Evolutionary conservation across 306 rosid genomes (phyloP), one percentile per base, ranked within the genome.

Genomic region (Macrotyloma uniflorum): DNA sequence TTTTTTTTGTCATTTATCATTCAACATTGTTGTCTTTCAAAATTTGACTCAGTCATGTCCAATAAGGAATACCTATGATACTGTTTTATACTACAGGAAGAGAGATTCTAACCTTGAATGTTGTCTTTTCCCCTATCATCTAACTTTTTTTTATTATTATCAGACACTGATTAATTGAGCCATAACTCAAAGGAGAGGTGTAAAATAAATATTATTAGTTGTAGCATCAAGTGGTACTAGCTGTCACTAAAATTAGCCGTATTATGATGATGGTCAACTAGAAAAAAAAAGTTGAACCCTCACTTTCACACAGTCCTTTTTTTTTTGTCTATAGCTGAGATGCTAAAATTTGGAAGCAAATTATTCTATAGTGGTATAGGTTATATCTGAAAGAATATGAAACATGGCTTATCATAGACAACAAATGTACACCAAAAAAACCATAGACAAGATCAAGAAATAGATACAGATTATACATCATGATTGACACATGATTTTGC

Each of bases 381-480:
- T 54, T 54, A 19, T 51, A 36, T 55, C 40, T 4, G 5, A 54
- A 54, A 72, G 15, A 58, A 71, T 22, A 42, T 35, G 36, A 20
- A 54, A 35, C 23, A 72, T 23, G 36, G 19, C 68, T 40, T 54
- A 51, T 6, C 67, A 51, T 10, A 51, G 45, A 62, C 35, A 5
- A 63, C 67, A 67, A 24, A 55, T 55, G 23, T 55, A 55, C 32
- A 55, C 15, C 2, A 55, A 23, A 10, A 53, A 20, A 50, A 4
- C 57, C 15, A 50, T 28, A 50, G 36, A 38, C 38, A 15, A 72
- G 61, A 55, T 70, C 40, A 54, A 42, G 57, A 72, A 72, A 53
- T 80, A 80, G 59, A 73, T 50, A 79, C 83, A 71, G 1, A 5
- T 79, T 72, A 50, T 64, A 38, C 79, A 36, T 71, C 71, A 79